A percentile compares a stretch with the other conserved stretches of the same genome.
These are phyloP conservation scores for Candida endomychidarum DNA, from an alignment of 805 yeast species.

Conservation along the genomic window DNA sequence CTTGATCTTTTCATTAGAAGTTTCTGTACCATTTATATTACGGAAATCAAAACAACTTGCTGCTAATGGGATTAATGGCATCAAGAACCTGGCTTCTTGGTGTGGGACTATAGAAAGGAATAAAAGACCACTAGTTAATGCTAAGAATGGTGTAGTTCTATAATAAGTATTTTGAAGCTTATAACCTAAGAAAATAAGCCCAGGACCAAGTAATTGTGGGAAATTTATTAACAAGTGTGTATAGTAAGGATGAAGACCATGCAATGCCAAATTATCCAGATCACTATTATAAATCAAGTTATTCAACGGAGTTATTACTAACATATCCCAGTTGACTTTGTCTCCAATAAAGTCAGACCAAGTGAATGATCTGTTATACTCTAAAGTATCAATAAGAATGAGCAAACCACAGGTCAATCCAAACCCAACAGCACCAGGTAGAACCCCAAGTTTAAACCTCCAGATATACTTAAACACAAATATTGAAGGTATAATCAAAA, in stretches of 20 bases:
- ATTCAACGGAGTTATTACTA: slow-evolving; percentile 72
- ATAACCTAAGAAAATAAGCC: slow-evolving; percentile 47
- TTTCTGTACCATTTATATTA: slow-evolving; percentile 8
- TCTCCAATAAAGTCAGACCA: no score
- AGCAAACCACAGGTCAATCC: slow-evolving; percentile 32
- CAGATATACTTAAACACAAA: slow-evolving; percentile 45
- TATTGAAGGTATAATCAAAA: slow-evolving; percentile 62
- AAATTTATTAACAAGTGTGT: slow-evolving; percentile 74
- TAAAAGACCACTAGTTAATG: slow-evolving; percentile 61
- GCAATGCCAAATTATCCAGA: slow-evolving; percentile 58
- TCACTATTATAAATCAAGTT: slow-evolving; percentile 70
- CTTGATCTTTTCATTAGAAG: slow-evolving; percentile 12
- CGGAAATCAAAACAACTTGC: slow-evolving; percentile 55
- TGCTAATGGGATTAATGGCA: slow-evolving; percentile 74
- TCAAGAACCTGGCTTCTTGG: slow-evolving; percentile 87
- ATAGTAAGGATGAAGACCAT: slow-evolving; percentile 80
- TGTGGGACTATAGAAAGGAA: slow-evolving; percentile 77
- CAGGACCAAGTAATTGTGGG: slow-evolving; percentile 84
- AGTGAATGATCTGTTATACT: slow-evolving; percentile 33
- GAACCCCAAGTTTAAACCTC: slow-evolving; percentile 29
- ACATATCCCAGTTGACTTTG: slow-evolving; percentile 13
- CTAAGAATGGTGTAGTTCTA: slow-evolving; percentile 54
- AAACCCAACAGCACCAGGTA: slow-evolving; percentile 38
- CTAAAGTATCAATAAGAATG: slow-evolving; percentile 55
- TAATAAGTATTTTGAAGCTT: slow-evolving; percentile 35